phyloP scores from a whole-genome alignment of 805 yeast species.

The Wickerhamiella nectarea region DNA sequence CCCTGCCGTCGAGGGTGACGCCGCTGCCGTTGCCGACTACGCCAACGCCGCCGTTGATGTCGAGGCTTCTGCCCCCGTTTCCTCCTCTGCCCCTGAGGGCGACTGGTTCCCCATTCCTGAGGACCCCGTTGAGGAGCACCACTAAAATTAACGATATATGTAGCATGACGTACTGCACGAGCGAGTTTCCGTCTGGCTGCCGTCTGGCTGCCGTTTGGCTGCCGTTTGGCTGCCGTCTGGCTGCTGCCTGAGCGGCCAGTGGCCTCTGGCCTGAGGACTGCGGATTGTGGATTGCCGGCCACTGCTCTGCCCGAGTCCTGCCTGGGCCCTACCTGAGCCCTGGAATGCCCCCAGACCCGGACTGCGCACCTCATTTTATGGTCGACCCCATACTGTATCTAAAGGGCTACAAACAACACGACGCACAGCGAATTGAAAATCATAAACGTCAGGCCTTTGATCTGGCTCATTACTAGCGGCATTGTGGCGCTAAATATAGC shows the following conservation, averaged over 20 bases:
- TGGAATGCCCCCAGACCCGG: too few relatives aligned
- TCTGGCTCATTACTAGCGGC: conserved; percentile 6
- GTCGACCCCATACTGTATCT: too few relatives aligned
- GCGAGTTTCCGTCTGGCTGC: too few relatives aligned
- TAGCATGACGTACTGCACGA: not conserved
- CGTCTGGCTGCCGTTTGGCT: too few relatives aligned
- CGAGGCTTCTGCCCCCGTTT: conserved; percentile 19
- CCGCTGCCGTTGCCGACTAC: conserved; percentile 36
- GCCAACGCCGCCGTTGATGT: conserved; percentile 34
- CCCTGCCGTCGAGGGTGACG: conserved; percentile 70
- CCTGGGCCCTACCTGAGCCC: too few relatives aligned
- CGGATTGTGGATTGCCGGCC: too few relatives aligned
- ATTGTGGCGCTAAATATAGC: conserved; percentile 12
- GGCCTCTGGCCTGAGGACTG: too few relatives aligned
- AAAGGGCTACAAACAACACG: not conserved
- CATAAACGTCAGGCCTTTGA: conserved; percentile 7
- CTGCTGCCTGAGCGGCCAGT: too few relatives aligned
- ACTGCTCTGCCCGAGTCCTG: too few relatives aligned
- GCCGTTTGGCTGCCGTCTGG: too few relatives aligned
- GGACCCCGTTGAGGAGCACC: conserved; percentile 26
- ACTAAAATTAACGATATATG: conserved; percentile 11
- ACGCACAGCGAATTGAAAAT: conserved; percentile 7
- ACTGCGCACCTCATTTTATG: too few relatives aligned
- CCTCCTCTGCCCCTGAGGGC: conserved; percentile 15
- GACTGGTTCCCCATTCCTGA: conserved; percentile 33